A percentile compares a stretch with the other conserved stretches of the same genome.
phyloP scores from a whole-genome alignment of 352 stramenopile genomes.

The Albugo candida region DNA sequence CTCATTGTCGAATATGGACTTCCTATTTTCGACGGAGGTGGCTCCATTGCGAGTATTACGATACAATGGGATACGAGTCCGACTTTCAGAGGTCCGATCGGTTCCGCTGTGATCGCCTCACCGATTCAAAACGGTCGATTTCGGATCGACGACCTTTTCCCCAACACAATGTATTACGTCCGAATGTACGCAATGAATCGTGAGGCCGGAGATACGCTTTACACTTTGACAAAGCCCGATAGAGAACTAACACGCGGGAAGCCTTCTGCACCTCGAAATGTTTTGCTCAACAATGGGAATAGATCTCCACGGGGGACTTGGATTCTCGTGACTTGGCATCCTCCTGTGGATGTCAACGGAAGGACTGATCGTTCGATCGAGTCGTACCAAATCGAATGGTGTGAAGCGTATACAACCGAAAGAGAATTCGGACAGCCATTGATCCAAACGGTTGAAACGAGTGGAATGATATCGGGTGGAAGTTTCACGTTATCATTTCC shows the following conservation, averaged over 20 bases:
- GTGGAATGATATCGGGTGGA: slow-evolving; percentile 21
- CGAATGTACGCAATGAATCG: slow-evolving; percentile 53
- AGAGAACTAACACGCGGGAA: slow-evolving; percentile 52
- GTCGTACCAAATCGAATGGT: slow-evolving; percentile 55
- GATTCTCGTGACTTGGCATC: slow-evolving; percentile 31
- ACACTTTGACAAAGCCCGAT: slow-evolving; percentile 20
- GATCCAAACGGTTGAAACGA: slow-evolving; percentile 34
- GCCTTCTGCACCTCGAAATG: slow-evolving; percentile 13
- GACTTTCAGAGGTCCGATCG: slow-evolving; percentile 50
- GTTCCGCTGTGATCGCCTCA: slow-evolving; percentile 13
- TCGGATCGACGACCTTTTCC: slow-evolving; percentile 28
- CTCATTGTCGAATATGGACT: slow-evolving; percentile 63
- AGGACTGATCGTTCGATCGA: slow-evolving; percentile 2
- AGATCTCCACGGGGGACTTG: slow-evolving; percentile 13
- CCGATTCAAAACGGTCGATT: slow-evolving; percentile 14
- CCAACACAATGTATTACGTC: slow-evolving; percentile 29
- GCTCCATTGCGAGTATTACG: slow-evolving; percentile 68
- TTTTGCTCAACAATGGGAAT: slow-evolving; percentile 22
- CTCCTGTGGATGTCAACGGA: slow-evolving; percentile 10
- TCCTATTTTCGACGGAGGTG: slow-evolving; percentile 74
- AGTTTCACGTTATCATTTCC: slow-evolving; percentile 52
- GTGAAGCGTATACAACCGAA: slow-evolving; percentile 21
- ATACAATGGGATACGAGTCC: slow-evolving; percentile 80
- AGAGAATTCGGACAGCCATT: slow-evolving; percentile 35
- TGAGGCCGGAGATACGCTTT: slow-evolving; percentile 20